Evolutionary conservation across 108 stramenopile species (phyloP).

Genomic region (Nannochloropsis gaditana): DNA sequence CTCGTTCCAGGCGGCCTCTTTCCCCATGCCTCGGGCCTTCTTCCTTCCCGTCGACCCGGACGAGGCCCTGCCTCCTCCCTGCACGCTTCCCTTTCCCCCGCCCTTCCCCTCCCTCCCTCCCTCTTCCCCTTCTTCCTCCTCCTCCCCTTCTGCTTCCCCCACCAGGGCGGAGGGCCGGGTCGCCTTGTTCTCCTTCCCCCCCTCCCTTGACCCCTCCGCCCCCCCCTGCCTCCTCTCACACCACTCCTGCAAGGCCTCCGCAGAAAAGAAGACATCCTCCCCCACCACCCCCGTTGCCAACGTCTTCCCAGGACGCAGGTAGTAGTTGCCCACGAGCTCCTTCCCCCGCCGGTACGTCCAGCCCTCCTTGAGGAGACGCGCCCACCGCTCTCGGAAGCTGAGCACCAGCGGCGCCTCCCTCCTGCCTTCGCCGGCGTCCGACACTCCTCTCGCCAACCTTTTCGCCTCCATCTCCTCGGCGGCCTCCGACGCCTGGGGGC

Average conservation of each 20-base stretch:
- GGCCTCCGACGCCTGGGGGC: not conserved
- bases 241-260: slow-evolving; percentile 4
- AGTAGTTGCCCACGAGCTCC: not conserved
- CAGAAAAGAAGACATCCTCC: slow-evolving; percentile 4
- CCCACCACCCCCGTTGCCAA: not conserved
- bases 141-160: not conserved
- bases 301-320: not conserved
- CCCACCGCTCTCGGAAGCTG: not conserved
- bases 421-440: not conserved
- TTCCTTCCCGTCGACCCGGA: too few species aligned
- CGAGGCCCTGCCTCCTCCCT: too few species aligned
- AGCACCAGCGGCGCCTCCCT: not conserved
- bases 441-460: not conserved
- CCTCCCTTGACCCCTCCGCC: not conserved
- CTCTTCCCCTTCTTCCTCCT: not conserved
- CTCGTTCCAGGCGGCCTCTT: not conserved
- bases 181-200: not conserved
- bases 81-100: too few species aligned
- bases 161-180: not conserved
- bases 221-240: not conserved
- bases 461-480: not conserved
- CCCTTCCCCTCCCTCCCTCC: not conserved
- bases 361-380: not conserved
- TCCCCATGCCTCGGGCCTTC: too few species aligned
- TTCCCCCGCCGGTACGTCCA: not conserved